Base-by-base conservation (phyloP, 345 rosid species). In the Bruguiera parviflora region DNA sequence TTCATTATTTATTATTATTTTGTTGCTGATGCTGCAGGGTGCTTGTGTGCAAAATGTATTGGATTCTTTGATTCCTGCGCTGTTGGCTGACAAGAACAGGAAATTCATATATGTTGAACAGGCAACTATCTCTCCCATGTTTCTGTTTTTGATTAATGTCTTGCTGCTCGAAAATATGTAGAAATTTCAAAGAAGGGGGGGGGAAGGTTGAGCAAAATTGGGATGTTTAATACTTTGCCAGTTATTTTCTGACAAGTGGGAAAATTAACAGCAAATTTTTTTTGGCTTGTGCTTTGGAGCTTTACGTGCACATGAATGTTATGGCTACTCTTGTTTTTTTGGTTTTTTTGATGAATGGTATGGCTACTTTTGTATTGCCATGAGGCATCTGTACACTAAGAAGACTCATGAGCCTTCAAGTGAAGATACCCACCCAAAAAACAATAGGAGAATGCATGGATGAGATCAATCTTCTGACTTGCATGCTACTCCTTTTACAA, bases 41-140 rank as follows among this genome's bases (percentile, higher is more conserved):
- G 99, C 99, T 67, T 95, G 99, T 73, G 99, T 95, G 74, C 91
- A 84, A 67, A 95, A 95, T 79, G 87, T 89, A 31, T 74, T 95
- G 86, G 99, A 95, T 87, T 95, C 99, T n/a, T 10, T 95, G 25
- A 79, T 88, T 67, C 88, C 99, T 74, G 90, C 96, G 1, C 70
- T 95, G 62, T 47, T 95, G 75, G 96, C 88, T 63, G 99, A 95
- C 81, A 90, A 86, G 83, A 92, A 92, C 68, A 84, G 97, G 63
- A 95, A 83, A 72, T 95, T 95, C 79, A 79, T 95, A 53, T 92
- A 87, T 71, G 99, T 88, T 60, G 99, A 95, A 70, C 78, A 63
- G 88, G 99, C 82, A 78, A 79, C 82, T 73, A 33, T 64, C 62
- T 39, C 52, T 63, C 51, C 52, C 69, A 52, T 68, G 24, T 61